These are phyloP conservation scores for Paramecium biaurelia DNA, from an alignment of 73 alveolate genomes.

Conservation along the genomic window DNA sequence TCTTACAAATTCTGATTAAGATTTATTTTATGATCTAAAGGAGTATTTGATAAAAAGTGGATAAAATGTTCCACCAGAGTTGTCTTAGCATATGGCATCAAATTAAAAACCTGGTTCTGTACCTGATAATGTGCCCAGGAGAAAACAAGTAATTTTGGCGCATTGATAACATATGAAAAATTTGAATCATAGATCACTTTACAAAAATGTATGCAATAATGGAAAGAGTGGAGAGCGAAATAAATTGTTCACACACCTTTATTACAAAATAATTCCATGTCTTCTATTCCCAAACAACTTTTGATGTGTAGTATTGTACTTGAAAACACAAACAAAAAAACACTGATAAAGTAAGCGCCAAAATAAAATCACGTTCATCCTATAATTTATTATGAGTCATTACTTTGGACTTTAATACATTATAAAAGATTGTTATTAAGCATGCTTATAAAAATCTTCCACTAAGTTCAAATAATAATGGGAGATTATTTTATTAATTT, in stretches of 20 bases:
- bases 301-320: not conserved
- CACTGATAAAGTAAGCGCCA: not conserved
- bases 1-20: conserved; percentile 57
- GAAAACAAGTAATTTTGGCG: conserved; percentile 23
- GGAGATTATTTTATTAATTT: not conserved
- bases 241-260: not conserved
- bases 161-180: not conserved
- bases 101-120: conserved; percentile 49
- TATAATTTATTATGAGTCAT: not conserved
- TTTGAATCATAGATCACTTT: conserved; percentile 2
- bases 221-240: conserved; percentile 20
- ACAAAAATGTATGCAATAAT: not conserved
- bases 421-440: not conserved
- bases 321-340: not conserved
- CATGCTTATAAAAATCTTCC: not conserved
- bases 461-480: not conserved
- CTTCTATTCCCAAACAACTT: conserved; percentile 8
- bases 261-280: not conserved
- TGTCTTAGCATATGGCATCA: conserved; percentile 54
- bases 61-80: conserved; percentile 50
- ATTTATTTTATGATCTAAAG: conserved; percentile 53
- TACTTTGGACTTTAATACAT: not conserved
- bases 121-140: conserved; percentile 53
- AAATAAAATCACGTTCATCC: not conserved
- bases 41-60: conserved; percentile 51